phyloP scores from a whole-genome alignment of 2,329 filamentous ascomycete genomes.

The Phaeosphaeria sp. region DNA sequence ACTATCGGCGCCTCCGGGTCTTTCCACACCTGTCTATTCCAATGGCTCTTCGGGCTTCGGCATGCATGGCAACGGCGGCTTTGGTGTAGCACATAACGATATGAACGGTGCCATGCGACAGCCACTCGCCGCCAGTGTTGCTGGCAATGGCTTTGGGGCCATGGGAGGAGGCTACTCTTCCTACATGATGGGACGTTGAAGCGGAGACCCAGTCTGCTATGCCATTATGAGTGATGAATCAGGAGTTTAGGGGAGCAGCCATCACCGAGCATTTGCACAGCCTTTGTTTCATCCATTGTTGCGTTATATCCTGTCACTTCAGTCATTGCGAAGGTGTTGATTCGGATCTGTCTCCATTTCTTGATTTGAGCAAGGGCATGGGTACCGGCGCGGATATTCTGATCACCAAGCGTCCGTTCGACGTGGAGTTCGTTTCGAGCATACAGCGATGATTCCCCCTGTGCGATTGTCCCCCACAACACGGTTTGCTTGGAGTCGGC shows the following conservation, averaged over 20 bases:
- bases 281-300: constrained; percentile 43
- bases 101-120: constrained; percentile 44
- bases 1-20: constrained; percentile 75
- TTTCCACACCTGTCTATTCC: constrained; percentile 52
- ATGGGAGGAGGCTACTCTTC: constrained; percentile 43
- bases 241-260: constrained; percentile 42
- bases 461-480: constrained; percentile 44
- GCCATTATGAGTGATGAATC: constrained; percentile 44
- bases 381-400: constrained; percentile 47
- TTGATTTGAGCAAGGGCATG: constrained; percentile 48
- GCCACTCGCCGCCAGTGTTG: constrained; percentile 39
- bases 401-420: constrained; percentile 41
- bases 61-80: constrained; percentile 47
- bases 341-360: constrained; percentile 38
- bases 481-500: constrained; percentile 38
- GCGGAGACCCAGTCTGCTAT: constrained; percentile 22
- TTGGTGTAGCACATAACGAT: constrained; percentile 43
- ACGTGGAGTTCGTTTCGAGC: constrained; percentile 48
- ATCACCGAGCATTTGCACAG: constrained; percentile 39
- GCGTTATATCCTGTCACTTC: constrained; percentile 51
- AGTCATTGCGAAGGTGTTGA: constrained; percentile 51
- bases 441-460: constrained; percentile 54
- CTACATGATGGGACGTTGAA: constrained; percentile 50
- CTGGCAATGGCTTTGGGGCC: constrained; percentile 39
- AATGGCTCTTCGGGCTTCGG: constrained; percentile 41